Percentiles rank a stretch among this genome's conserved stretches.
phyloP scores from a whole-genome alignment of 2,329 filamentous ascomycete species.

The Alternaria triticimaculans region DNA sequence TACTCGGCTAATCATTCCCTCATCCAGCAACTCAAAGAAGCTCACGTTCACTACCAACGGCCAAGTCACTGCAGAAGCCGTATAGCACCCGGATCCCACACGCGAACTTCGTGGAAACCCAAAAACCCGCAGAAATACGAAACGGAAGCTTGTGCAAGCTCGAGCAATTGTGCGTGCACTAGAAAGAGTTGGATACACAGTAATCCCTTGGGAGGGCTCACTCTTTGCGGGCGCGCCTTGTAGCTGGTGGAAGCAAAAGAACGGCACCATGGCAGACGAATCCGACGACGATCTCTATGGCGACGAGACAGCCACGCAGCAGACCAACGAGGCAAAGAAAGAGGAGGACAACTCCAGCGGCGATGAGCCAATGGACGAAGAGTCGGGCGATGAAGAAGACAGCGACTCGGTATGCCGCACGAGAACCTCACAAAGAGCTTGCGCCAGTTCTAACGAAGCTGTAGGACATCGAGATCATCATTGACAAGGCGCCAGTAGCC shows the following conservation, averaged over 20 bases:
- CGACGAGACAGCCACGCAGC: constrained; percentile 33
- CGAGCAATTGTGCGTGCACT: not conserved
- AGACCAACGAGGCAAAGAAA: constrained; percentile 33
- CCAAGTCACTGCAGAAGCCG: not conserved
- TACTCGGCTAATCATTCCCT: constrained; percentile 30
- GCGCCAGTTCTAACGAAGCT: constrained; percentile 25
- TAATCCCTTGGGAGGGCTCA: not conserved
- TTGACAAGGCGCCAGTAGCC: constrained; percentile 54
- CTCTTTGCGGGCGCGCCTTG: not conserved
- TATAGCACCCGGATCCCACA: not conserved
- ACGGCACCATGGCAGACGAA: constrained; percentile 56
- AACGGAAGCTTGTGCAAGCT: not conserved
- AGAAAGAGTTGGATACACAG: not conserved
- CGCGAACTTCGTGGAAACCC: not conserved
- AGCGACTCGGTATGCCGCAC: constrained; percentile 50
- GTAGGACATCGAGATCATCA: constrained; percentile 62
- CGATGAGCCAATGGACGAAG: constrained; percentile 55
- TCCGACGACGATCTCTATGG: constrained; percentile 61
- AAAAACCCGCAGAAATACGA: not conserved
- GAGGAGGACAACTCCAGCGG: constrained; percentile 44
- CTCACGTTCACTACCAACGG: constrained; percentile 6
- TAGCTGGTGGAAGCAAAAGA: not conserved
- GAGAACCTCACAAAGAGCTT: constrained; percentile 12
- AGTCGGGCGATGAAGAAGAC: constrained; percentile 55
- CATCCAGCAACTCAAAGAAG: constrained; percentile 11